phyloP scores from a whole-genome alignment of 148 eudicot genomes.

The Chenopodium quinoa region DNA sequence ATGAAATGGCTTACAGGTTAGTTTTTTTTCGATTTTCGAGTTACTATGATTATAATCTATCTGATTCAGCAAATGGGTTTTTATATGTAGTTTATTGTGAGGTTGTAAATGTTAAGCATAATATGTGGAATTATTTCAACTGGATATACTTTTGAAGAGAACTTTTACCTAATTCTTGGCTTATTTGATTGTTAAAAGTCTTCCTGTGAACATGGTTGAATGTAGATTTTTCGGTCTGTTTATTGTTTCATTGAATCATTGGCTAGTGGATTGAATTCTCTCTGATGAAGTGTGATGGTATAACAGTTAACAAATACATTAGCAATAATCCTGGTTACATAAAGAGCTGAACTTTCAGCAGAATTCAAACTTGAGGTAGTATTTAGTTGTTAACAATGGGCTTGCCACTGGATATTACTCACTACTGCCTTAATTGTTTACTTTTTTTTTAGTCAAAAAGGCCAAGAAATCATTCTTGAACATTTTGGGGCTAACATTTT shows the following conservation, averaged over 20 bases:
- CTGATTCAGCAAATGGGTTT: background rate
- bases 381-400: background rate
- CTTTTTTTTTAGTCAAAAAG: background rate
- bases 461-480: background rate
- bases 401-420: no score
- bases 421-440: no score
- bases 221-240: background rate
- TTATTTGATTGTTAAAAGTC: background rate
- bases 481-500: background rate
- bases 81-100: background rate
- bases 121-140: background rate
- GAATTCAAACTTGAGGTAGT: background rate
- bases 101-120: background rate
- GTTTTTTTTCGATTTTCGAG: background rate
- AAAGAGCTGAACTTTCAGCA: background rate
- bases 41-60: background rate
- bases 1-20: slow-evolving; percentile 97
- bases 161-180: background rate
- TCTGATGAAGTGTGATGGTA: background rate
- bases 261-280: background rate
- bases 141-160: background rate
- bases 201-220: background rate
- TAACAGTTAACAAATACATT: no score
- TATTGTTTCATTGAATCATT: background rate
- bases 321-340: background rate